Percentiles rank a stretch among this genome's conserved stretches.
Evolutionary conservation across 192 early-diverging fungal genomes (phyloP).

Genomic region (Coemansia sp.): DNA sequence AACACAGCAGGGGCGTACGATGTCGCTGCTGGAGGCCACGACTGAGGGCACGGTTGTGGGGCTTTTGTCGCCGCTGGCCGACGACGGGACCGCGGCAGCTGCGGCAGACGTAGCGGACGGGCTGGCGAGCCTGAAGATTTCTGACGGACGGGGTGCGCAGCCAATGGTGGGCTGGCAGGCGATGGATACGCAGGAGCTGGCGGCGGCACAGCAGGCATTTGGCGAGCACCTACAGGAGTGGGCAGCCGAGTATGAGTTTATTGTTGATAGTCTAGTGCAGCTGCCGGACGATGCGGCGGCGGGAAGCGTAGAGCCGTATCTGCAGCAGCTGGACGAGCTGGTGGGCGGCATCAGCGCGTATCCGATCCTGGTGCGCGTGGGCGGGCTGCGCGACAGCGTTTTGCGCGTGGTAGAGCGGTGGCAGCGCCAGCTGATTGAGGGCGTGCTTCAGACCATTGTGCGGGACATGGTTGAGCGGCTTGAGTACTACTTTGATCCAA

Average conservation of each 20-base stretch:
- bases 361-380: slow-evolving; percentile 42
- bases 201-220: slow-evolving; percentile 26
- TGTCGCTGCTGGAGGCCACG: slow-evolving; percentile 46
- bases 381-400: slow-evolving; percentile 32
- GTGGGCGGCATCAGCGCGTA: slow-evolving; percentile 11
- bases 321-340: slow-evolving; percentile 38
- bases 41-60: slow-evolving; percentile 49
- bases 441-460: slow-evolving; percentile 27
- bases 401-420: slow-evolving; percentile 26
- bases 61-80: slow-evolving; percentile 35
- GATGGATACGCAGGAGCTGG: slow-evolving; percentile 27
- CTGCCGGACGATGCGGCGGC: slow-evolving; percentile 31
- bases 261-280: slow-evolving; percentile 33
- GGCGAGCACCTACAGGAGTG: slow-evolving; percentile 26
- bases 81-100: slow-evolving; percentile 2
- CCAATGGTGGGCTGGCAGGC: slow-evolving; percentile 47
- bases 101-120: neutral
- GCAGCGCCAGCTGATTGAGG: slow-evolving; percentile 37
- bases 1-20: slow-evolving; percentile 19
- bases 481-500: slow-evolving; percentile 49
- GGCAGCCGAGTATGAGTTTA: slow-evolving; percentile 45
- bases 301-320: slow-evolving; percentile 8
- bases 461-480: slow-evolving; percentile 46
- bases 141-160: neutral
- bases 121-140: neutral